Base-by-base conservation (phyloP, 352 stramenopile species). In the Phytophthora sp. region DNA sequence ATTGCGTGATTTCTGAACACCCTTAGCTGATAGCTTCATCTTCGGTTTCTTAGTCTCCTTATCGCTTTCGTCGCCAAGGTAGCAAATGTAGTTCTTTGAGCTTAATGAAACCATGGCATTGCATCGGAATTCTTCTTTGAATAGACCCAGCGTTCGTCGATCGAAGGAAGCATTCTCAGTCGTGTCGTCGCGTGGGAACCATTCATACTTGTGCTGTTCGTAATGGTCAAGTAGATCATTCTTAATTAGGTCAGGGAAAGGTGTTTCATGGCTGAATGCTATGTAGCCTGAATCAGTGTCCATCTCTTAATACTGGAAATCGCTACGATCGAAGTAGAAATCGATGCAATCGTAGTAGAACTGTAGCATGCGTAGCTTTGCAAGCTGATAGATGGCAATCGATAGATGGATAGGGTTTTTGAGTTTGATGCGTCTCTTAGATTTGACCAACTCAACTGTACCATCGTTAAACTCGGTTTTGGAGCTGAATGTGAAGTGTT, bases 321-420 rank as follows among this genome's bases (percentile, higher is more conserved):
- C 32, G 2, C 12, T 20, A 8, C 32, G 10, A 18, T 48, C 39
- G 12, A 48, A 48, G 18, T 48, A 48, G 39, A 48, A 48, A 2
- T 48, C 35, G 5, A 48, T 60, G 13, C 42, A 50, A 13, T 62
- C 54, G 12, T 49, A 54, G 17, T 54, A 54, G 13, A 62, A 54
- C 32, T 62, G 32, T 21, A 54, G 54, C 54, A 62, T 55, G 7
- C 32, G 48, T 27, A 55, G 20, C 21, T 55, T 55, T 20, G 46
- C 32, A 10, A 54, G 32, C 32, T 54, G 46, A 17, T 54, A 54
- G 13, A 55, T 44, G 0, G 48, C 48, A 18, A 55, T 55, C 0
- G 31, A 44, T 0, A 55, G 2, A 45, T 55, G 48, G 13, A 55
- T 55, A 12, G 48, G 48, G 8, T 55, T 55, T 2, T 37, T 55